Percentiles rank a stretch among this genome's conserved stretches.
Conservation (phyloP, 805 yeast species). For the Zygosaccharomyces lentus region DNA sequence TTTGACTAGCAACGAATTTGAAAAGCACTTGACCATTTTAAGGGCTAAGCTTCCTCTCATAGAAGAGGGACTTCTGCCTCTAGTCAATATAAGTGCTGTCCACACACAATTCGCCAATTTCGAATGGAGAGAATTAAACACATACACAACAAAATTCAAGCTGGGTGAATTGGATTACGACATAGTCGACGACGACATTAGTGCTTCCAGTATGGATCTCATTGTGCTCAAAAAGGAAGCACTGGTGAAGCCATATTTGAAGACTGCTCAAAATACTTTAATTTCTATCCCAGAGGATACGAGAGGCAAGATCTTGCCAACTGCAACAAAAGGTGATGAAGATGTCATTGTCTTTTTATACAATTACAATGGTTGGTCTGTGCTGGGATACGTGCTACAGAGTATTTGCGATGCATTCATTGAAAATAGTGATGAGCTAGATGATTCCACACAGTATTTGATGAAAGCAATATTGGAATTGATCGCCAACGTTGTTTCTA, state of each 20-base stretch:
- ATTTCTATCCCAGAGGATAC: conserved; percentile 53
- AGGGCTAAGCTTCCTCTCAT: conserved; percentile 70
- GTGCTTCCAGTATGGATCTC: conserved; percentile 38
- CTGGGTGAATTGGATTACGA: conserved; percentile 42
- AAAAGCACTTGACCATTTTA: conserved; percentile 40
- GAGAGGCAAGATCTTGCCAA: conserved; percentile 64
- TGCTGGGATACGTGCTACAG: conserved; percentile 73
- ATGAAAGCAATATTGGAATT: conserved; percentile 49
- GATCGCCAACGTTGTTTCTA: conserved; percentile 44
- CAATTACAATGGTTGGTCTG: conserved; percentile 81
- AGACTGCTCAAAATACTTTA: conserved; percentile 41
- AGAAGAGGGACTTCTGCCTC: conserved; percentile 50
- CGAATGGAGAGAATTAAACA: conserved; percentile 52
- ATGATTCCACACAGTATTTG: conserved; percentile 36
- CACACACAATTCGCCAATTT: conserved; percentile 65
- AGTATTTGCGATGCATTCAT: conserved; percentile 40
- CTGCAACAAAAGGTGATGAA: conserved; percentile 33
- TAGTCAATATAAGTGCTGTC: conserved; percentile 54
- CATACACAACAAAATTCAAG: conserved; percentile 53
- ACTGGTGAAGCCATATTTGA: conserved; percentile 55
- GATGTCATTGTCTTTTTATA: conserved; percentile 60
- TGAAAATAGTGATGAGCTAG: conserved; percentile 33
- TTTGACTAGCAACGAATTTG: conserved; percentile 34
- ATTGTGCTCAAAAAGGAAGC: conserved; percentile 47
- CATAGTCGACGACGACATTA: conserved; percentile 35